phyloP scores from a whole-genome alignment of 2,329 filamentous ascomycete genomes.

The Epichloe amarillans region DNA sequence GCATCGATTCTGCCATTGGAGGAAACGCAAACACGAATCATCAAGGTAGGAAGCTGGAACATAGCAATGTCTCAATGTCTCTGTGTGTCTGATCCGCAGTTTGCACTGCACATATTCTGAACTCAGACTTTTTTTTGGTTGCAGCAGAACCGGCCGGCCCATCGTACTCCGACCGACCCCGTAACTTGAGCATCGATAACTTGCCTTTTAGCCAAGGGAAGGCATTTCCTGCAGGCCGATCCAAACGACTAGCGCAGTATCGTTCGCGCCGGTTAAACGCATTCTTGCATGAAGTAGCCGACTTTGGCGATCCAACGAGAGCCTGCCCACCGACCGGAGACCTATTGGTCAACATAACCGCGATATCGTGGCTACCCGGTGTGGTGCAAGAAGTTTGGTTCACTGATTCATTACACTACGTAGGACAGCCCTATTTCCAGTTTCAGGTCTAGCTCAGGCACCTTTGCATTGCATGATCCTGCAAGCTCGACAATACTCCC shows the following conservation, averaged over 20 bases:
- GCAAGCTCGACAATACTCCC: background rate
- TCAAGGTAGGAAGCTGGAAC: background rate
- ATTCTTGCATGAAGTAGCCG: background rate
- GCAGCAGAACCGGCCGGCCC: background rate
- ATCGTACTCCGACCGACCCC: no score
- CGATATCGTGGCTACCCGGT: background rate
- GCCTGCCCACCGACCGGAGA: background rate
- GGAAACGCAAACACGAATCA: no score
- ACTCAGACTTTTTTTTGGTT: background rate
- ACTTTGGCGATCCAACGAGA: background rate
- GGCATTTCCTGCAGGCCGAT: background rate
- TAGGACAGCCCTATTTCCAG: background rate
- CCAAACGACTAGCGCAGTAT: background rate
- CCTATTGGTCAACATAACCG: slow-evolving; percentile 1
- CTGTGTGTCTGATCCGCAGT: background rate
- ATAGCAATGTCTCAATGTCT: background rate
- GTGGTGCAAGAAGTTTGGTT: background rate
- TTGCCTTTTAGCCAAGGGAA: background rate
- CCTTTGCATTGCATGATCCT: background rate
- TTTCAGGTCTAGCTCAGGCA: background rate
- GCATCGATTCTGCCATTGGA: no score
- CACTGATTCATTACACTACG: background rate
- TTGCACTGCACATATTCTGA: no score
- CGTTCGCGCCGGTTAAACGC: background rate
- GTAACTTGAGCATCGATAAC: background rate